phyloP scores from a whole-genome alignment of 495 filamentous ascomycete species.

The Pyronema omphalodes region DNA sequence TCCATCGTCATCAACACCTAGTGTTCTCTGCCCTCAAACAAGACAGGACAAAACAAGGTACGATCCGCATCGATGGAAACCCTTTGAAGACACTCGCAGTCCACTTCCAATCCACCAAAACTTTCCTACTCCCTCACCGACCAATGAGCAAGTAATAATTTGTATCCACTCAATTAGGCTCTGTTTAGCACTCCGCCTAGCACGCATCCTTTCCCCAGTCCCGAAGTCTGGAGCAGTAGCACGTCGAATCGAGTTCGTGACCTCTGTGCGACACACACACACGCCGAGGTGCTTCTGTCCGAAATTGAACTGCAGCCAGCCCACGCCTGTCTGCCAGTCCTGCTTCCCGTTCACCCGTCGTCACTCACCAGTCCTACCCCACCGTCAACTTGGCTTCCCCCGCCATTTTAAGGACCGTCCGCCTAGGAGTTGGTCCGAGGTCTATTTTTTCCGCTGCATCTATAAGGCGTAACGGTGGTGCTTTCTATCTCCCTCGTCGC shows the following conservation, averaged over 20 bases:
- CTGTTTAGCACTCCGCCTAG: neutral
- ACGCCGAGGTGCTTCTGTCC: neutral
- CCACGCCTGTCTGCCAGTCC: neutral
- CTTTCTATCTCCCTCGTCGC: neutral
- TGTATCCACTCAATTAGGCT: neutral
- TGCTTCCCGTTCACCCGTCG: neutral
- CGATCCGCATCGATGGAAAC: too few species aligned
- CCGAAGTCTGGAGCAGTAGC: neutral
- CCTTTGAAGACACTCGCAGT: too few species aligned
- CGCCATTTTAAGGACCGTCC: conserved; percentile 16
- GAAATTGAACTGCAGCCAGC: neutral
- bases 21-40: too few species aligned
- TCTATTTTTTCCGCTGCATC: conserved; percentile 1
- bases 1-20: too few species aligned
- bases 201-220: neutral
- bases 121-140: neutral
- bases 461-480: neutral
- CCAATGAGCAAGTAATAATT: neutral
- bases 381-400: conserved; percentile 22
- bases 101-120: neutral
- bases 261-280: neutral
- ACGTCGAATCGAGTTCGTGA: neutral
- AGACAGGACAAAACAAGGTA: too few species aligned
- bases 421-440: conserved; percentile 12
- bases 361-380: conserved; percentile 2